These are phyloP conservation scores for Cetradonia linearis DNA, from an alignment of 495 filamentous ascomycete genomes.

Conservation along the genomic window DNA sequence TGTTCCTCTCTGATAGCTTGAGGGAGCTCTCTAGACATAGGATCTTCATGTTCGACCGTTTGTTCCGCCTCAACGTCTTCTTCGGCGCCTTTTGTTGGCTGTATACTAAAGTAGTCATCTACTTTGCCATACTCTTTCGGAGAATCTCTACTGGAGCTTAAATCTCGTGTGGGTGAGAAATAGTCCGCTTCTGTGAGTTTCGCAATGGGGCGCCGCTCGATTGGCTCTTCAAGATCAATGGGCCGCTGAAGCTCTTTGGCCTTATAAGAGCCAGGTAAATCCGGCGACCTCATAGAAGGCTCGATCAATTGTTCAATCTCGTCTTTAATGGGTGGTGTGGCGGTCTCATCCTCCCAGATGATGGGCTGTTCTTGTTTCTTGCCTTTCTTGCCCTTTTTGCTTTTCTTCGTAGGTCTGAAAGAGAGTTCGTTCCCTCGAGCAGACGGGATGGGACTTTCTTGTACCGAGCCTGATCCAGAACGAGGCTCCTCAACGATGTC, in stretches of 20 bases:
- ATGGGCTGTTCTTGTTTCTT: slow-evolving; percentile 20
- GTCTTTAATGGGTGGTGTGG: neutral
- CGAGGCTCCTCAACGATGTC: slow-evolving; percentile 19
- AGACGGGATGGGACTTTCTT: neutral
- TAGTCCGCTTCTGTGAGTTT: neutral
- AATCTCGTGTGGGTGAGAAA: neutral
- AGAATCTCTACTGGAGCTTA: neutral
- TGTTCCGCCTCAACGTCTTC: slow-evolving; percentile 11
- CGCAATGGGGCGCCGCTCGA: neutral
- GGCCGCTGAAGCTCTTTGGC: neutral
- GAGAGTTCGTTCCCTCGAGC: slow-evolving; percentile 1
- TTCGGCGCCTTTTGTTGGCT: slow-evolving; percentile 14
- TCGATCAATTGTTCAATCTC: slow-evolving; percentile 6
- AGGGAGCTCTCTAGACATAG: neutral
- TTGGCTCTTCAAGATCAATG: slow-evolving; percentile 7
- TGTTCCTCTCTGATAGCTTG: neutral
- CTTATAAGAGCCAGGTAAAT: neutral
- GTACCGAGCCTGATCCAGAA: slow-evolving; percentile 14
- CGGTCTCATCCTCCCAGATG: slow-evolving; percentile 21
- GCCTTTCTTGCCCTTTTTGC: slow-evolving; percentile 21
- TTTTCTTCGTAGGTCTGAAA: slow-evolving; percentile 13
- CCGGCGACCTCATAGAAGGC: neutral
- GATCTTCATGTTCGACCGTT: neutral
- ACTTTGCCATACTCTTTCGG: neutral
- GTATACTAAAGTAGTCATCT: slow-evolving; percentile 19